A percentile compares a stretch with the other conserved stretches of the same genome.
These are phyloP conservation scores for Nicotiana noctiflora DNA, from an alignment of 257 asterid genomes.

Conservation along the genomic window DNA sequence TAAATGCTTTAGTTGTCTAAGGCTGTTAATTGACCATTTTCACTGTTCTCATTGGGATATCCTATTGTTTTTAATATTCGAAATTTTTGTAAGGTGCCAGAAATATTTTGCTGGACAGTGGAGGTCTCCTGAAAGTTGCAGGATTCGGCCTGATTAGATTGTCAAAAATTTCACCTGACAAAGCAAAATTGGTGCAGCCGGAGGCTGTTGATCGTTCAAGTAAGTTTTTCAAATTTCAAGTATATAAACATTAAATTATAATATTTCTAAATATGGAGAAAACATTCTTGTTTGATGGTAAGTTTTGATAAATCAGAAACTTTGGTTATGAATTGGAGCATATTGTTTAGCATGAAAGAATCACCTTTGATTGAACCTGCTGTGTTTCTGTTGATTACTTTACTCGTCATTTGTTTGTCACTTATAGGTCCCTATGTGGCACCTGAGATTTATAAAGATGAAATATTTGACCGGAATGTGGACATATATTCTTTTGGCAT, in stretches of 20 bases:
- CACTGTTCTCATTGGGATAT: slow-evolving; percentile 11
- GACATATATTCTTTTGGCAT: slow-evolving; percentile 83
- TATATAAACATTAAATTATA: neutral
- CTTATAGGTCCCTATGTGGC: slow-evolving; percentile 65
- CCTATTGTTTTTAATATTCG: slow-evolving; percentile 45
- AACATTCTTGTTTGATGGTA: neutral
- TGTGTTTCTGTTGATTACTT: neutral
- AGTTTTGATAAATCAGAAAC: neutral
- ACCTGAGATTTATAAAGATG: slow-evolving; percentile 72
- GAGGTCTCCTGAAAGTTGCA: slow-evolving; percentile 92
- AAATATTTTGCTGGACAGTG: slow-evolving; percentile 95
- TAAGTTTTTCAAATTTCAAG: slow-evolving; percentile 30
- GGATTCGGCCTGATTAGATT: slow-evolving; percentile 76
- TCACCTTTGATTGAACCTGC: neutral
- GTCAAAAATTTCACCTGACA: slow-evolving; percentile 62
- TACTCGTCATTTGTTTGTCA: neutral
- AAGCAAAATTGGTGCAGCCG: slow-evolving; percentile 67
- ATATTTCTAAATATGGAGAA: neutral
- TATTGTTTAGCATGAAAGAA: neutral
- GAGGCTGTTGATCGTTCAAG: slow-evolving; percentile 71
- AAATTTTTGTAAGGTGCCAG: slow-evolving; percentile 97
- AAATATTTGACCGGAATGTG: slow-evolving; percentile 66
- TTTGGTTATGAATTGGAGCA: neutral
- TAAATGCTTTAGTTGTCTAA: slow-evolving; percentile 32
- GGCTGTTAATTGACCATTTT: neutral